Evolutionary conservation across 176 grass and related monocot genomes (phyloP), one percentile per base, ranked within the genome.

Genomic region (Thalia dealbata): DNA sequence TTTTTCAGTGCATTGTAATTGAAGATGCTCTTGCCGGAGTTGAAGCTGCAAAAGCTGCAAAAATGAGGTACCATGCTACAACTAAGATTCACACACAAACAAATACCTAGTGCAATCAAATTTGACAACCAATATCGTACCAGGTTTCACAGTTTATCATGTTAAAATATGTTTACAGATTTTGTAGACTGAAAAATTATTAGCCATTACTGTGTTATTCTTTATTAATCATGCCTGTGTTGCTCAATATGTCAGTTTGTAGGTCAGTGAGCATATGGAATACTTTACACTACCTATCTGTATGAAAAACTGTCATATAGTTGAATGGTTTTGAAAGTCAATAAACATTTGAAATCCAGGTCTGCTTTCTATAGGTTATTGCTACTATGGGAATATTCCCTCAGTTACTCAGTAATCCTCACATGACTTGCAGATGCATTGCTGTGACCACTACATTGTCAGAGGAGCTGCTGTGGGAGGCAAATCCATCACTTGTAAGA

Each of bases 11-110:
- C 71, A 77, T 97, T 82, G 95, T 88, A 44, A 93, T 97, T 82
- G 95, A 97, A 97, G 90, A 92, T 79, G 95, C 95, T 50, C 95
- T 97, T 76, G 95, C 90, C 77, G 95, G 95, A 79, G 90, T 92
- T 80, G 82, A 97, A 86, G 95, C 95, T 88, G 90, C 95, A 72
- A 85, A 84, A 81, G 85, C 95, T 88, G 95, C 95, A 0, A 67
- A 88, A 77, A 97, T 97, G 81, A 90, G 95, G 95, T 97, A 13
- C 6, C 27, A 28, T 51, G 4, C 32, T 38, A 38, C 32, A 4
- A 38, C 32, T 38, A 38, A 38, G 32, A 38, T 38, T 38, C 32
- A n/a, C n/a, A n/a, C 32, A 38, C 32, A 38, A 1, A 38, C 32
- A 38, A 38, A 38, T 38, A 38, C 32, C 32, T 38, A 38, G 32